Percentiles rank a stretch among this genome's conserved stretches.
phyloP scores from a whole-genome alignment of 2,329 filamentous ascomycete species.

The Purpureocillium lavendulum region DNA sequence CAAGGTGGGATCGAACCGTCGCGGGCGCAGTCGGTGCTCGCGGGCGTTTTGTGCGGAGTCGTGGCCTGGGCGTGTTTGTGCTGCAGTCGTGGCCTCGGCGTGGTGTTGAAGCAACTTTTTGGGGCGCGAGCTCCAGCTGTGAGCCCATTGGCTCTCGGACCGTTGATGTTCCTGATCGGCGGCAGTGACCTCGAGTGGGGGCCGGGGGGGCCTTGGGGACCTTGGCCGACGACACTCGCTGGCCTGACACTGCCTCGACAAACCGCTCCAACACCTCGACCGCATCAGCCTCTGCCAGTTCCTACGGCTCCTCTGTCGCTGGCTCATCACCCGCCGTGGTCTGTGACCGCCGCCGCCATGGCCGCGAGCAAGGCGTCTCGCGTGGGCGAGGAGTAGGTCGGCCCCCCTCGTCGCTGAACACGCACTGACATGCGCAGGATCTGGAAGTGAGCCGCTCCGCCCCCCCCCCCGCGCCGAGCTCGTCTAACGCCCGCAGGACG shows the following conservation, averaged over 20 bases:
- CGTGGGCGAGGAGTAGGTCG: slow-evolving; percentile 52
- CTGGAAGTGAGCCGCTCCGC: slow-evolving; percentile 74
- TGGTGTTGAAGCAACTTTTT: slow-evolving; percentile 2
- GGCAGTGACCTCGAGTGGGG: background rate
- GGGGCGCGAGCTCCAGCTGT: background rate
- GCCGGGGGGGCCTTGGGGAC: too few relatives aligned
- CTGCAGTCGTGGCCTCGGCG: background rate
- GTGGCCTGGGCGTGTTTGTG: background rate
- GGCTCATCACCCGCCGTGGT: too few relatives aligned
- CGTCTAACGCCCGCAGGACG: slow-evolving; percentile 51
- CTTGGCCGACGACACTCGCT: too few relatives aligned
- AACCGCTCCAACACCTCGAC: too few relatives aligned
- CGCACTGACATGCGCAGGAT: slow-evolving; percentile 50
- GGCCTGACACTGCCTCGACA: too few relatives aligned
- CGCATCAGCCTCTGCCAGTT: too few relatives aligned
- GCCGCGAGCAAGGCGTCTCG: slow-evolving; percentile 53
- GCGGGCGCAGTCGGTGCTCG: too few relatives aligned
- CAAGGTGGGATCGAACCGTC: too few relatives aligned
- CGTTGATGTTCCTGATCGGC: slow-evolving; percentile 21
- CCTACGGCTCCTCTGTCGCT: too few relatives aligned
- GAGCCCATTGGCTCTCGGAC: slow-evolving; percentile 22
- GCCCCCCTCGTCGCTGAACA: background rate
- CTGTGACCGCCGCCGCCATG: slow-evolving; percentile 37
- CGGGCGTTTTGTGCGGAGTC: too few relatives aligned
- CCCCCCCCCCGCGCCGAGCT: too few relatives aligned